A percentile compares a stretch with the other conserved stretches of the same genome.
Conservation (phyloP, 306 rosid species). For the Quercus cerris region DNA sequence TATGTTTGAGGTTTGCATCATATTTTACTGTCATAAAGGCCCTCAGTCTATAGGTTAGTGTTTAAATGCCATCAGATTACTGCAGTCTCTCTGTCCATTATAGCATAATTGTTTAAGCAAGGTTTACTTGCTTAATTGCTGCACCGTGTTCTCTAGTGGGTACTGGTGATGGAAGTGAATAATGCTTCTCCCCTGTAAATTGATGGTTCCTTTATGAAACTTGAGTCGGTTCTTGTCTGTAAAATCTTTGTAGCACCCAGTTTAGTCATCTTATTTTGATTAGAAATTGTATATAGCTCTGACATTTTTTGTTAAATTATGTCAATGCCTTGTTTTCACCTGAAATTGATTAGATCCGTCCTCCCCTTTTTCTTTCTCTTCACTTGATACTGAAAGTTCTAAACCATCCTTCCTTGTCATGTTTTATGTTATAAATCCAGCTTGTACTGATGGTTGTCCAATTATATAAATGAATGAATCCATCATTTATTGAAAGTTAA, state of each 20-base stretch:
- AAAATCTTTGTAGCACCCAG: background rate
- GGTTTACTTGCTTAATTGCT: background rate
- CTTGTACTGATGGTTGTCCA: too few relatives aligned
- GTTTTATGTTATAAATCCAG: too few relatives aligned
- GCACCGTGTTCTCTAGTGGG: background rate
- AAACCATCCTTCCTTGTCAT: too few relatives aligned
- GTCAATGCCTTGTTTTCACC: background rate
- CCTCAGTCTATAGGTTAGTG: background rate
- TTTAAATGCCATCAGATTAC: background rate
- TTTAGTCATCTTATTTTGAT: background rate
- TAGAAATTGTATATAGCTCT: background rate
- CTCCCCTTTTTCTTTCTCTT: background rate
- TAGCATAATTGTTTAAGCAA: background rate
- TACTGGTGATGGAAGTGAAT: conserved; percentile 8
- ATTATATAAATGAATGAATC: too few relatives aligned
- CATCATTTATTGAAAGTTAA: too few relatives aligned
- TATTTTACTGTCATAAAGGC: conserved; percentile 1
- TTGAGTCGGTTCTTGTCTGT: conserved; percentile 5
- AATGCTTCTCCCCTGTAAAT: background rate
- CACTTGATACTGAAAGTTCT: background rate
- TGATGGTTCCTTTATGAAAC: conserved; percentile 1
- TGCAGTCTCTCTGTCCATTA: conserved; percentile 5
- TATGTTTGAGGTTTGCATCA: conserved; percentile 31
- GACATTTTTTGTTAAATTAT: background rate
- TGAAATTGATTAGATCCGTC: background rate